phyloP scores from a whole-genome alignment of 306 rosid species.

The Rubus idaeus region DNA sequence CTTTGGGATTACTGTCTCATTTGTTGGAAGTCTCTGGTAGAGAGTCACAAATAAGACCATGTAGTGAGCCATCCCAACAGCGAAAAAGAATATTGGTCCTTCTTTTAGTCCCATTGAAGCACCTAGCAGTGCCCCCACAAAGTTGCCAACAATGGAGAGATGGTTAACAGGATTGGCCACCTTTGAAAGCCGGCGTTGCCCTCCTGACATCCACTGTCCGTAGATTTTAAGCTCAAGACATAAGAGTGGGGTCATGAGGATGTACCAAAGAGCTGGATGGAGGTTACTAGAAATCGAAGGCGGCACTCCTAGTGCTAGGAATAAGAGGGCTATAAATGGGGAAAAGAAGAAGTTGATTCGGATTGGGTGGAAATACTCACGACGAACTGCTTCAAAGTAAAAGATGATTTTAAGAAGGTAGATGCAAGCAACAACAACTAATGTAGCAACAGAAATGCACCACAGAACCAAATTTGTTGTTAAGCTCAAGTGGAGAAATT shows the following conservation, averaged over 20 bases:
- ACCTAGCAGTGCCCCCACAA: slow-evolving; percentile 86
- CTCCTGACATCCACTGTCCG: slow-evolving; percentile 99
- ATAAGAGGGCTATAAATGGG: slow-evolving; percentile 82
- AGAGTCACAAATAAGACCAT: slow-evolving; percentile 81
- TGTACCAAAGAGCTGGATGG: slow-evolving; percentile 64
- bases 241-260: slow-evolving; percentile 74
- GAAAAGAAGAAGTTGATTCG: slow-evolving; percentile 91
- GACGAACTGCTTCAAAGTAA: slow-evolving; percentile 92
- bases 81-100: slow-evolving; percentile 89
- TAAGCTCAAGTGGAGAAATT: slow-evolving; percentile 65
- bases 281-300: slow-evolving; percentile 54
- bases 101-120: slow-evolving; percentile 87
- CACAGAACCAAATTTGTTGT: slow-evolving; percentile 58
- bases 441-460: slow-evolving; percentile 57
- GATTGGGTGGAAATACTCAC: slow-evolving; percentile 84
- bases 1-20: slow-evolving; percentile 76
- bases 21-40: slow-evolving; percentile 87
- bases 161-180: slow-evolving; percentile 92
- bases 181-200: slow-evolving; percentile 76
- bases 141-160: slow-evolving; percentile 77
- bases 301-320: slow-evolving; percentile 71
- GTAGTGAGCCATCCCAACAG: slow-evolving; percentile 83
- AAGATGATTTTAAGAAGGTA: slow-evolving; percentile 57
- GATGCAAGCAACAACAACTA: slow-evolving; percentile 30
- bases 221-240: slow-evolving; percentile 84